phyloP scores from a whole-genome alignment of 495 filamentous ascomycete species.

The Trichoderma virens region DNA sequence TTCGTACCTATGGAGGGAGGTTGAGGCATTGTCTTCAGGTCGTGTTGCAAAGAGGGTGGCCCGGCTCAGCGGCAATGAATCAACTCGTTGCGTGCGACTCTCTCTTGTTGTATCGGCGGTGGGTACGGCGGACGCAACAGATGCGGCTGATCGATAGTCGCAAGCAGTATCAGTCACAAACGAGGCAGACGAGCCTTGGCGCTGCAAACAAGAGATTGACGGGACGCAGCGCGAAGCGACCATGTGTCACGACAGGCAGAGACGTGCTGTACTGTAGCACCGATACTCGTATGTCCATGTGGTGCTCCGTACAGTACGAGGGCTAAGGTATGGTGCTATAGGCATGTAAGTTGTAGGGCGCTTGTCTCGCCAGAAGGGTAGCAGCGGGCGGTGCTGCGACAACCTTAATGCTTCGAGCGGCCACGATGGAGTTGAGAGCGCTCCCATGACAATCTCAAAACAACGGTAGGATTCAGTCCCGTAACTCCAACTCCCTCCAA shows the following conservation, averaged over 20 bases:
- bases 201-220: neutral
- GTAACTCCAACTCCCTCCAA: no score
- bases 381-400: neutral
- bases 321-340: no score
- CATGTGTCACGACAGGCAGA: neutral
- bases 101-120: neutral
- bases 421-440: neutral
- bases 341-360: neutral
- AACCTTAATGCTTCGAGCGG: neutral
- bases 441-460: no score
- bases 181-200: neutral
- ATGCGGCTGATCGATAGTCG: conserved; percentile 1
- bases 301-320: no score
- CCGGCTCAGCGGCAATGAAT: neutral
- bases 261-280: neutral
- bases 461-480: no score
- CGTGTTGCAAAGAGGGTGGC: neutral
- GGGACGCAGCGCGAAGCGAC: neutral
- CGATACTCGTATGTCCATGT: no score
- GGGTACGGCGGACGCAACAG: neutral
- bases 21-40: neutral
- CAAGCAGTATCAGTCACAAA: neutral
- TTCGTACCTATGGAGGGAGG: no score
- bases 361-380: neutral
- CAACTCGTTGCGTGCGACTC: neutral